Base-by-base conservation (phyloP, 2,329 filamentous ascomycete genomes). In the Aspergillus transmontanensis region DNA sequence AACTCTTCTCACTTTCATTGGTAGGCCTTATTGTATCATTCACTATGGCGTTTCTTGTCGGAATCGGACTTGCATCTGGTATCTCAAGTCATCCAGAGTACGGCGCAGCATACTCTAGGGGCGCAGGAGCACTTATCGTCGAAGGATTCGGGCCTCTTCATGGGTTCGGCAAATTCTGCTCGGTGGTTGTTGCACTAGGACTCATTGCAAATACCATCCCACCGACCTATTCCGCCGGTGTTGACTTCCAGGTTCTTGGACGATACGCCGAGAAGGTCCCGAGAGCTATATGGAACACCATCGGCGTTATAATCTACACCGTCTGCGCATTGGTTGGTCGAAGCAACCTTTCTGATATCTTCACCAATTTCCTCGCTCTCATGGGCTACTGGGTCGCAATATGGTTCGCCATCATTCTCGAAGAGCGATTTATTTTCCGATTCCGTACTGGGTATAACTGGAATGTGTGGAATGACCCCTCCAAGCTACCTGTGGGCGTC, bases 381-480 rank as follows among this genome's bases (percentile, higher is more conserved):
- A 90, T 91, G 86, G 89, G 89, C 1, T 91, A 90, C 75, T 91
- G 87, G 88, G 83, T 89, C 19, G 83, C 83, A 16, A 86, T 90
- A 51, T 89, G 87, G 86, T 81, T 90, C 23, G 83, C 84, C 1
- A 89, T 91, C 54, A 79, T 86, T 2, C 74, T 80, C 16, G 78
- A 81, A 63, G 89, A 91, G 71, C 84, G 88, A 56, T 73, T 88
- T 23, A 79, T 91, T 56, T 91, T 91, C 73, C 81, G 87, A 2
- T 77, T 80, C 3, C 79, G 74, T 56, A 70, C 71, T 1, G 80
- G 79, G 1, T 90, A 86, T 75, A 83, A 87, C 65, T 90, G 88
- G 87, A 78, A 78, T 19, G 78, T 80, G 3, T 91, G 89, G 88
- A 82, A 89, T 65, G 83, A 86, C 62, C 80, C 80, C 55, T 78